Evolutionary conservation across 306 rosid genomes (phyloP).

Genomic region (Casuarina cunninghamiana): DNA sequence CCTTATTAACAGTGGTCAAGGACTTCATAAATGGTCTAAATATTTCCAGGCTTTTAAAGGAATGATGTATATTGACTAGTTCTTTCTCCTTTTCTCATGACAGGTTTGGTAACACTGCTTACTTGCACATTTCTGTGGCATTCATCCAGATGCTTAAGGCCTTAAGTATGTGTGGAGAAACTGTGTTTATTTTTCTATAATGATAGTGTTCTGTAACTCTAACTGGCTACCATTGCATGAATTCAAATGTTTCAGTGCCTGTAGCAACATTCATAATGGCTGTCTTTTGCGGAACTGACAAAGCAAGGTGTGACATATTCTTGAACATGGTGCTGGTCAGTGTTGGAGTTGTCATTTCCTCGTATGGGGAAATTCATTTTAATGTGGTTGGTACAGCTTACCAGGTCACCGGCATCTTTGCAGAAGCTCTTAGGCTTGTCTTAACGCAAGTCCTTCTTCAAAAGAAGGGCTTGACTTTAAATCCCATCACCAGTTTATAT

Average conservation of each 20-base stretch:
- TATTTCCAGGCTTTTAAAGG: neutral
- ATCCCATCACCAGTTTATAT: slow-evolving; percentile 91
- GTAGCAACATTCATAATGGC: slow-evolving; percentile 94
- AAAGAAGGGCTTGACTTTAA: slow-evolving; percentile 88
- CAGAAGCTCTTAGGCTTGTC: slow-evolving; percentile 95
- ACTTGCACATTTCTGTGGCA: slow-evolving; percentile 95
- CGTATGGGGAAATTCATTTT: slow-evolving; percentile 95
- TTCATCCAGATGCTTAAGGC: slow-evolving; percentile 99
- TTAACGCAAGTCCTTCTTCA: slow-evolving; percentile 94
- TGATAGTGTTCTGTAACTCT: neutral
- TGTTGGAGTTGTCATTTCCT: slow-evolving; percentile 92
- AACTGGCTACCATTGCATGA: slow-evolving; percentile 22
- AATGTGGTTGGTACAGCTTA: slow-evolving; percentile 84
- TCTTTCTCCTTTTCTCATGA: slow-evolving; percentile 15
- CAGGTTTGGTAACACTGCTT: slow-evolving; percentile 99
- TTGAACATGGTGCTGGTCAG: slow-evolving; percentile 94
- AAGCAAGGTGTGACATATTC: slow-evolving; percentile 90
- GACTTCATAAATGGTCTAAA: neutral
- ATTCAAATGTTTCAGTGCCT: slow-evolving; percentile 74
- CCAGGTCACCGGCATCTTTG: slow-evolving; percentile 94
- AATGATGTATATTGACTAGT: neutral
- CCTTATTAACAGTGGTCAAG: neutral
- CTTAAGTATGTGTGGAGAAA: slow-evolving; percentile 58
- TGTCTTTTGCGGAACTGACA: slow-evolving; percentile 85
- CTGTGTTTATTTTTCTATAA: slow-evolving; percentile 15